Evolutionary conservation across 768 basidiomycete species (phyloP), one percentile per base, ranked within the genome.

Genomic region (Lepiota brunneoincarnata): DNA sequence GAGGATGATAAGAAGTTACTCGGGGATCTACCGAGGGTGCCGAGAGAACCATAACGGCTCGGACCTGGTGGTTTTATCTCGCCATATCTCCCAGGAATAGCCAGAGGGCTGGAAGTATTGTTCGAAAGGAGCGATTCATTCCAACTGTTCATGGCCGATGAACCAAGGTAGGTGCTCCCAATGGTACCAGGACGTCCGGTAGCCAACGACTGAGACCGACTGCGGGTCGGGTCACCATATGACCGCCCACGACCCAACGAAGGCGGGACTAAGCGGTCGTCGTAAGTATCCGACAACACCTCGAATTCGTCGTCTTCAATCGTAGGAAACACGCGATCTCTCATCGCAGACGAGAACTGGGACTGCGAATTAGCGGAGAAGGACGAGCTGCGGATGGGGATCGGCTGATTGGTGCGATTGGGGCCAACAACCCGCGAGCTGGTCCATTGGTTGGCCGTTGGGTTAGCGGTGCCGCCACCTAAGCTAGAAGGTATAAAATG

Each of bases 271-370:
- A 71, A 82, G 41, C 70, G 75, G 31, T 85, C 81, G 54, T 87
- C 85, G 61, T 84, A 84, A 41, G 77, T 78, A 63, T 88, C 86
- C 45, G 79, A 80, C 20, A 82, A 69, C 6, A 67, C 71, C 49
- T 88, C 87, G 0, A 80, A 81, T 68, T 91, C 89, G 28, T 54
- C 52, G 66, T 91, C 89, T 60, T 91, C 89, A 1, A 88, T 91
- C 20, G 87, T 89, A 4, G 85, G 79, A 67, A 91, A 91, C 9
- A 73, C 65, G 28, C 82, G 72, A 50, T 85, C 86, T 38, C 86
- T 82, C 80, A 89, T 83, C 36, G 79, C 74, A 23, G 84, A 82
- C 18, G 78, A 70, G 64, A 89, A 86, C 43, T 80, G 77, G 57
- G 72, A 64, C 59, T 82, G 82, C 35, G 75, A 69, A 52, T 79